phyloP scores from a whole-genome alignment of 2,329 filamentous ascomycete species.

The Hymenoscyphus linearis region DNA sequence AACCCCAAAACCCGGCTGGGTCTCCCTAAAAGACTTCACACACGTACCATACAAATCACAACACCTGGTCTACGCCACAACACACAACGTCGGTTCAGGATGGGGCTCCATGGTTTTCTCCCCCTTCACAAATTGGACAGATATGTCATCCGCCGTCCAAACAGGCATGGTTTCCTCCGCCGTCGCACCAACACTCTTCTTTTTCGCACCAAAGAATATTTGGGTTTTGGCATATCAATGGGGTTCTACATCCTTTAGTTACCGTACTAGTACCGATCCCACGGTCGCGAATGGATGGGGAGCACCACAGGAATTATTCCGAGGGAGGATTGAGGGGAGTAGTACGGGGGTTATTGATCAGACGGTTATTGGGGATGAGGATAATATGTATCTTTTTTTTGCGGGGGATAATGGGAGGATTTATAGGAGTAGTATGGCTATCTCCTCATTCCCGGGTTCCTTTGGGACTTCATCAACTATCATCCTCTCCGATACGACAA shows the following conservation, averaged over 20 bases:
- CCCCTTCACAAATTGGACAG: slow-evolving; percentile 44
- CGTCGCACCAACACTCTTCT: slow-evolving; percentile 59
- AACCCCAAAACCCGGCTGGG: slow-evolving; percentile 48
- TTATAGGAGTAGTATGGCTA: slow-evolving; percentile 58
- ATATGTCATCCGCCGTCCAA: slow-evolving; percentile 49
- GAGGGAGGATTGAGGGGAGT: slow-evolving; percentile 46
- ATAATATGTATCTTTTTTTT: slow-evolving; percentile 64
- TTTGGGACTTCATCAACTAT: slow-evolving; percentile 49
- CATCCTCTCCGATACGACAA: slow-evolving; percentile 46
- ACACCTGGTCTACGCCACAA: slow-evolving; percentile 56
- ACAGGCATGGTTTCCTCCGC: slow-evolving; percentile 42
- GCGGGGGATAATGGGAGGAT: slow-evolving; percentile 62
- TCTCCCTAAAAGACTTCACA: slow-evolving; percentile 59
- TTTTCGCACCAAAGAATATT: slow-evolving; percentile 53
- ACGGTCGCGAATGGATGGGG: slow-evolving; percentile 54
- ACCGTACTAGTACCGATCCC: slow-evolving; percentile 53
- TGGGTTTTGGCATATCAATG: slow-evolving; percentile 66
- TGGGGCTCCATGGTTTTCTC: slow-evolving; percentile 57
- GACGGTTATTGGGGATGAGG: slow-evolving; percentile 55
- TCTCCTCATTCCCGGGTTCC: slow-evolving; percentile 54
- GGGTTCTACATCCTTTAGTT: slow-evolving; percentile 54
- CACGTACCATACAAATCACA: slow-evolving; percentile 48
- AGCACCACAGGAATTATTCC: slow-evolving; percentile 47
- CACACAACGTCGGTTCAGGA: slow-evolving; percentile 36
- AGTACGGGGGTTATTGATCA: slow-evolving; percentile 56